Conservation (phyloP, 495 filamentous ascomycete genomes). For the Xylaria telfairii region DNA sequence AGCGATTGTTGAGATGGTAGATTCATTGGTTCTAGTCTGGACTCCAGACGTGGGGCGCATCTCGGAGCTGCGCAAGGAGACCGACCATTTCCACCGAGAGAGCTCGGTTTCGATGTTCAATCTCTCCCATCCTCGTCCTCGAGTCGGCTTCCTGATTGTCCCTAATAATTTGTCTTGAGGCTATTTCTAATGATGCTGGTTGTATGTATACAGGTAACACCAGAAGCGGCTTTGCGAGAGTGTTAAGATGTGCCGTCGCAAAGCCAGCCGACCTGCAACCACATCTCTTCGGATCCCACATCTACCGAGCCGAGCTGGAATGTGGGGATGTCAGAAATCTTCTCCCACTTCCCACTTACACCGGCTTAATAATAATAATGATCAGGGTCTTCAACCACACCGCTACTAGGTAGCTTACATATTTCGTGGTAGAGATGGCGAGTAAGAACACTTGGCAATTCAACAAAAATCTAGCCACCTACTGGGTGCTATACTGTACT, state of each 20-base stretch:
- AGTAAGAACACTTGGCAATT: no score
- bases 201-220: not conserved
- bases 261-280: not conserved
- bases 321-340: not conserved
- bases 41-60: conserved; percentile 13
- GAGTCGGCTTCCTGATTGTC: not conserved
- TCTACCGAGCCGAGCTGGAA: conserved; percentile 1
- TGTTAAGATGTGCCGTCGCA: not conserved
- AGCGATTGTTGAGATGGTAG: not conserved
- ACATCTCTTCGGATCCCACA: not conserved
- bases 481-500: no score
- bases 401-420: not conserved
- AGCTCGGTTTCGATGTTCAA: not conserved
- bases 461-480: not conserved
- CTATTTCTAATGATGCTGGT: not conserved
- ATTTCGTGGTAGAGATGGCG: not conserved
- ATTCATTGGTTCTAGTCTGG: conserved; percentile 1
- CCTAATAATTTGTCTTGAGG: not conserved
- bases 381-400: not conserved
- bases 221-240: not conserved
- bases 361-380: not conserved
- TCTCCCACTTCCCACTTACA: not conserved
- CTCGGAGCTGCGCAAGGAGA: not conserved
- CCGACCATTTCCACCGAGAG: not conserved
- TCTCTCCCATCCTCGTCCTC: not conserved